These are phyloP conservation scores for Pseudogymnoascus sp. DNA, from an alignment of 2,329 filamentous ascomycete species.

Conservation along the genomic window DNA sequence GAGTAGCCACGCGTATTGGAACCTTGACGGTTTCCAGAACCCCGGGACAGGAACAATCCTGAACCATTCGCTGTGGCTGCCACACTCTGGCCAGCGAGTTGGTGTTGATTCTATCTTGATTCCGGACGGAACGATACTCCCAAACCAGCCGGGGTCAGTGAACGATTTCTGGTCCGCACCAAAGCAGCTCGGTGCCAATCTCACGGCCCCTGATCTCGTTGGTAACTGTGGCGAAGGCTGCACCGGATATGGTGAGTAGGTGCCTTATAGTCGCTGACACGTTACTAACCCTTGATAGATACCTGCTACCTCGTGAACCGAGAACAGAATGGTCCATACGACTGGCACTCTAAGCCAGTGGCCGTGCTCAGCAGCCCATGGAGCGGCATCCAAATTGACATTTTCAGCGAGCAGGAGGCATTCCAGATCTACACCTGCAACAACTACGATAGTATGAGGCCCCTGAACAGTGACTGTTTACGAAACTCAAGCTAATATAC, in stretches of 20 bases:
- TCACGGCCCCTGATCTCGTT: slow-evolving; percentile 52
- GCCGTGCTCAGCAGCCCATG: slow-evolving; percentile 64
- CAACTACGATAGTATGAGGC: slow-evolving; percentile 57
- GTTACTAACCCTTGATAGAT: slow-evolving; percentile 34
- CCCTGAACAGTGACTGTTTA: slow-evolving; percentile 29
- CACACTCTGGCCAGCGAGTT: slow-evolving; percentile 64
- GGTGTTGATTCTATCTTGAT: slow-evolving; percentile 65
- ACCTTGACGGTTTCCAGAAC: slow-evolving; percentile 72
- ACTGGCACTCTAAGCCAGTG: slow-evolving; percentile 58
- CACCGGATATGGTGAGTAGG: slow-evolving; percentile 66
- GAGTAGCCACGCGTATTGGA: slow-evolving; percentile 71
- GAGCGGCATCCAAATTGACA: slow-evolving; percentile 76
- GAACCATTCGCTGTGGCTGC: slow-evolving; percentile 67
- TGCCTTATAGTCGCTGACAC: neutral
- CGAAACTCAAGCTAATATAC: slow-evolving; percentile 17
- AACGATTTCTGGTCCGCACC: slow-evolving; percentile 78
- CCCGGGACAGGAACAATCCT: slow-evolving; percentile 56
- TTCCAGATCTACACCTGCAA: slow-evolving; percentile 85
- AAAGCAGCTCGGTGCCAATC: slow-evolving; percentile 69
- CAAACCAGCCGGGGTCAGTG: slow-evolving; percentile 58
- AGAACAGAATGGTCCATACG: slow-evolving; percentile 45
- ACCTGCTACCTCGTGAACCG: slow-evolving; percentile 66
- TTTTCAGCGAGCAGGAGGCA: slow-evolving; percentile 77
- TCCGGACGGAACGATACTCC: slow-evolving; percentile 67
- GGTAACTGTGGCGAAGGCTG: slow-evolving; percentile 77